phyloP scores from a whole-genome alignment of 495 filamentous ascomycete species.

The Penicillium soppii region DNA sequence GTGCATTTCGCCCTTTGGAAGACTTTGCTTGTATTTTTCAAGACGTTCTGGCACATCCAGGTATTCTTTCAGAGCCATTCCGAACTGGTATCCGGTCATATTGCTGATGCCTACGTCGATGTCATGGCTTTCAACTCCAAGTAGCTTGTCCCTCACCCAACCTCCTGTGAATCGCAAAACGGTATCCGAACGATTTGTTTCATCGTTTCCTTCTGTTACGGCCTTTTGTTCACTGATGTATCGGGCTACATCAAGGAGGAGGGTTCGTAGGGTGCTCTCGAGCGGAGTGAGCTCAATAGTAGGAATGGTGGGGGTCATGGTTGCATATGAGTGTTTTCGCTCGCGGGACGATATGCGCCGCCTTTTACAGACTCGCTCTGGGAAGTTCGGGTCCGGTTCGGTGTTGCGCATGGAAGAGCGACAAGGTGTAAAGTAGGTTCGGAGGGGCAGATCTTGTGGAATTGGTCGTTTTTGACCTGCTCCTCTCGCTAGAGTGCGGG shows the following conservation, averaged over 20 bases:
- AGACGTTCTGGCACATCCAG: conserved; percentile 52
- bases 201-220: conserved; percentile 33
- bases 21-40: conserved; percentile 50
- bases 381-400: conserved; percentile 17
- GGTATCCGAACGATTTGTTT: conserved; percentile 20
- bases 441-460: conserved; percentile 10
- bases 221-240: conserved; percentile 60
- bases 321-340: conserved; percentile 12
- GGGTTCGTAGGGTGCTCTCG: conserved; percentile 65
- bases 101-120: conserved; percentile 94
- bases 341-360: conserved; percentile 30
- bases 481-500: conserved; percentile 14
- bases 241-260: conserved; percentile 73
- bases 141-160: conserved; percentile 97
- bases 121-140: conserved; percentile 78
- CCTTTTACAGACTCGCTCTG: conserved; percentile 32
- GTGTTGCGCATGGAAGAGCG: conserved; percentile 32
- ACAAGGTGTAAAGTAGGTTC: conserved; percentile 5
- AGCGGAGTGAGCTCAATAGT: conserved; percentile 61
- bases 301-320: conserved; percentile 28
- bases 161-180: conserved; percentile 86
- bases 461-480: conserved; percentile 7
- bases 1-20: conserved; percentile 27
- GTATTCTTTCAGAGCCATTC: conserved; percentile 59
- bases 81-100: conserved; percentile 89